Conservation (phyloP, 225 moss, liverwort and hornwort genomes). For the Bryoerythrophyllum caledonicum region DNA sequence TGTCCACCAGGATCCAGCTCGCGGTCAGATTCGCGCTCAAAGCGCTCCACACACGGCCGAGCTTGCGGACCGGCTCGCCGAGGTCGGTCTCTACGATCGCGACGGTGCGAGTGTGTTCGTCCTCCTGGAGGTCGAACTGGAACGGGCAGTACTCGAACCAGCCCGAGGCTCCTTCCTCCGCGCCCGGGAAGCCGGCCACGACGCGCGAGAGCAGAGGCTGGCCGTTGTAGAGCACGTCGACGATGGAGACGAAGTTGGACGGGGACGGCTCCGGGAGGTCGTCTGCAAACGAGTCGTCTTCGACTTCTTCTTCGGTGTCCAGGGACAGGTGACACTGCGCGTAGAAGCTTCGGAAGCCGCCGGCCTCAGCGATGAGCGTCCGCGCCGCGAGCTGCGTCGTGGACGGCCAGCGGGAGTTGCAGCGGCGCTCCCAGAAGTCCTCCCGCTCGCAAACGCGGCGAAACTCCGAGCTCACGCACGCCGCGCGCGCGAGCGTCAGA, state of each 20-base stretch:
- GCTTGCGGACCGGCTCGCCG: slow-evolving; percentile 62
- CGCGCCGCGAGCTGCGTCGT: slow-evolving; percentile 51
- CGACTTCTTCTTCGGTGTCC: too few species aligned
- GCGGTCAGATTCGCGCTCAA: slow-evolving; percentile 57
- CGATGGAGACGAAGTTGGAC: slow-evolving; percentile 65
- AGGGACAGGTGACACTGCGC: slow-evolving; percentile 48
- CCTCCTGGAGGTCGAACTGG: slow-evolving; percentile 50
- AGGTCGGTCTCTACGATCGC: slow-evolving; percentile 41
- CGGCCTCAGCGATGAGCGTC: slow-evolving; percentile 39
- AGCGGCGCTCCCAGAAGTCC: slow-evolving; percentile 57
- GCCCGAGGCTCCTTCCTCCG: slow-evolving; percentile 35
- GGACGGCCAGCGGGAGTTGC: slow-evolving; percentile 69
- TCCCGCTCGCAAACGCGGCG: slow-evolving; percentile 51
- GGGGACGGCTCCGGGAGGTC: slow-evolving; percentile 5
- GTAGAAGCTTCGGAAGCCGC: slow-evolving; percentile 70
- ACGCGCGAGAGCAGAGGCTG: slow-evolving; percentile 50
- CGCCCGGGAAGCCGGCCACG: slow-evolving; percentile 56
- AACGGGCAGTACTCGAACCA: slow-evolving; percentile 44
- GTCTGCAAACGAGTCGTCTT: neutral
- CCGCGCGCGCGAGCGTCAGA: slow-evolving; percentile 68
- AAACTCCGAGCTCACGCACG: slow-evolving; percentile 63
- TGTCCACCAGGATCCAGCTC: slow-evolving; percentile 82
- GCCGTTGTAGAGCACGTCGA: slow-evolving; percentile 62
- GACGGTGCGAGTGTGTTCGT: slow-evolving; percentile 30
- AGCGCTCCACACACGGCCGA: slow-evolving; percentile 62